A percentile compares a stretch with the other conserved stretches of the same genome.
Evolutionary conservation across 139 green algal genomes (phyloP).

Genomic region (Eudorina sp.): DNA sequence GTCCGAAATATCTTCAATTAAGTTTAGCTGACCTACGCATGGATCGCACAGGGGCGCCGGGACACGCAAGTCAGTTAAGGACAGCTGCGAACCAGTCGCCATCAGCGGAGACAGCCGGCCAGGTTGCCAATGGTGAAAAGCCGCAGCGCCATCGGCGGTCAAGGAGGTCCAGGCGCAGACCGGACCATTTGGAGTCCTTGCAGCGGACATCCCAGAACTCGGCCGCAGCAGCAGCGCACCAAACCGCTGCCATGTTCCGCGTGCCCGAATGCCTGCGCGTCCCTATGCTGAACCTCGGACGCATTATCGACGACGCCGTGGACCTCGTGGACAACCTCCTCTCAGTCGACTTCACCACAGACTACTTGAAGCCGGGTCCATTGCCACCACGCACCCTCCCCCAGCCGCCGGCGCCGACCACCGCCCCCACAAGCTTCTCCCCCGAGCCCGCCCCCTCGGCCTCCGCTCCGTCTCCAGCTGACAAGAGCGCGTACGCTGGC

Average conservation of each 20-base stretch:
- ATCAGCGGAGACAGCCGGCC: no score
- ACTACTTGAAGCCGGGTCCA: conserved; percentile 16
- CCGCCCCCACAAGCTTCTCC: background rate
- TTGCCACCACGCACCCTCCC: background rate
- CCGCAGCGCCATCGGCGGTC: background rate
- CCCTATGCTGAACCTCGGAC: background rate
- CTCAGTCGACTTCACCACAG: background rate
- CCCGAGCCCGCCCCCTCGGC: background rate
- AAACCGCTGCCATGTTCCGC: background rate
- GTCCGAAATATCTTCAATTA: no score
- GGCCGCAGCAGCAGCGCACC: background rate
- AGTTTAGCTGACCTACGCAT: no score
- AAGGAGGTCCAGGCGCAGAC: background rate
- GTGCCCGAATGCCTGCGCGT: background rate
- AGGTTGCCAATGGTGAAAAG: background rate
- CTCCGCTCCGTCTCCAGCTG: background rate
- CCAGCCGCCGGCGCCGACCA: background rate
- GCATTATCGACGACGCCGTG: background rate
- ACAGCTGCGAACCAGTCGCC: no score
- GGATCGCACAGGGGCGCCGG: no score
- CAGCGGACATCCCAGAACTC: background rate
- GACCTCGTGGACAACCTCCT: conserved; percentile 2
- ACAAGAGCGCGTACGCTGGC: no score
- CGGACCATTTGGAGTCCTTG: background rate
- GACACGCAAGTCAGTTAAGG: no score